Percentiles rank a stretch among this genome's conserved stretches.
These are phyloP conservation scores for Anthracocystis walkeri DNA, from an alignment of 1,284 basidiomycete genomes.

Conservation along the genomic window DNA sequence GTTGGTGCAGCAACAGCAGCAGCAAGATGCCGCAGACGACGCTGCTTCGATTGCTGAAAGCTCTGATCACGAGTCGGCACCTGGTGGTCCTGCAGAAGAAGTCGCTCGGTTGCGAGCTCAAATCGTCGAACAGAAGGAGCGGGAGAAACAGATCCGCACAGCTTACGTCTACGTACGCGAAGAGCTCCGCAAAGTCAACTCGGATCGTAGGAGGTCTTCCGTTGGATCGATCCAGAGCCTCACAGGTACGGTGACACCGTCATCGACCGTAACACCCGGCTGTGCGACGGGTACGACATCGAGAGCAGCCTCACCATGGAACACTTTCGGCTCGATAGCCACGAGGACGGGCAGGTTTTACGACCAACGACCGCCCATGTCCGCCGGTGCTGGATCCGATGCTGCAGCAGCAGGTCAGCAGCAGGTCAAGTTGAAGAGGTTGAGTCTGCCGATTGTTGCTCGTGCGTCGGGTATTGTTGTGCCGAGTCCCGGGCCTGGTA, in stretches of 20 bases:
- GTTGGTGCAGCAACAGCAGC: conserved; percentile 19
- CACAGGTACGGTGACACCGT: neutral
- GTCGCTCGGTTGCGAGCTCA: conserved; percentile 31
- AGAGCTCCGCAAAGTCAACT: conserved; percentile 54
- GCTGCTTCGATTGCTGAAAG: neutral
- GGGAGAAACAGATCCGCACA: conserved; percentile 57
- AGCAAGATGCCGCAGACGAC: conserved; percentile 9
- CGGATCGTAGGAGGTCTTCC: conserved; percentile 39
- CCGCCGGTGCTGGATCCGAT: conserved; percentile 9
- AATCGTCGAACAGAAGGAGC: conserved; percentile 43
- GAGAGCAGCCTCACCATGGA: neutral
- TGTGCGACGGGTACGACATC: neutral
- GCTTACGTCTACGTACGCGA: conserved; percentile 60
- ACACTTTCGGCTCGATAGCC: neutral
- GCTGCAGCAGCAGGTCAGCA: neutral
- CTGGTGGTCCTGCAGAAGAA: conserved; percentile 4
- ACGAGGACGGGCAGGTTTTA: neutral
- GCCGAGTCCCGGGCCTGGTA: neutral
- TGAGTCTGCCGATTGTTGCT: conserved; percentile 34
- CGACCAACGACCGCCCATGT: neutral
- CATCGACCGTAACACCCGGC: neutral
- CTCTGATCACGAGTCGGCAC: neutral
- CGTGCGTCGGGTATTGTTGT: conserved; percentile 5
- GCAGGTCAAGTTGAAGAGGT: conserved; percentile 43
- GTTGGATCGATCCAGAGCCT: neutral